Percentiles rank a stretch among this genome's conserved stretches.
These are phyloP conservation scores for Murraya koenigii DNA, from an alignment of 345 rosid species.

Conservation along the genomic window DNA sequence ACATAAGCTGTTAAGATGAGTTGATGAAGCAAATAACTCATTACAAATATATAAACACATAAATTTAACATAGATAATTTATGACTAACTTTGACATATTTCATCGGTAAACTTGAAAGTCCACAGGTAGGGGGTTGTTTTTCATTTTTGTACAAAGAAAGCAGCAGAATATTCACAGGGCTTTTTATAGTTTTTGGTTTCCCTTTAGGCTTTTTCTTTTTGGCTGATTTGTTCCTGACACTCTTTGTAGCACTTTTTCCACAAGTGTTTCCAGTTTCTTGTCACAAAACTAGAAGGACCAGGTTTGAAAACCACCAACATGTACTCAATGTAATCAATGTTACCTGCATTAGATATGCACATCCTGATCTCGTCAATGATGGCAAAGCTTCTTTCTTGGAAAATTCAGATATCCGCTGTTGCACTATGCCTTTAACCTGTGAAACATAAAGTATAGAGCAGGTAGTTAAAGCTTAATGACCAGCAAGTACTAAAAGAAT, in stretches of 20 bases:
- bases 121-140: too few species aligned
- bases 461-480: slow-evolving; percentile 6
- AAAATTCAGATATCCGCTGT: slow-evolving; percentile 78
- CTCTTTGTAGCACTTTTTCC: too few species aligned
- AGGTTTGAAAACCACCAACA: not conserved
- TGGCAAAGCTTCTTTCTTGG: slow-evolving; percentile 90
- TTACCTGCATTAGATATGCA: slow-evolving; percentile 94
- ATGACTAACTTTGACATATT: not conserved
- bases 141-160: too few species aligned
- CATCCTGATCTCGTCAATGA: slow-evolving; percentile 97
- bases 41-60: not conserved
- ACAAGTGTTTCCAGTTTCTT: too few species aligned
- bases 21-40: too few species aligned
- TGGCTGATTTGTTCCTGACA: too few species aligned
- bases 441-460: slow-evolving; percentile 11
- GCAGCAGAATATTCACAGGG: too few species aligned
- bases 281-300: slow-evolving; percentile 4
- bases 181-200: too few species aligned
- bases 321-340: not conserved
- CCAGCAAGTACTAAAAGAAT: not conserved
- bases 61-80: not conserved
- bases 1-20: too few species aligned
- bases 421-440: slow-evolving; percentile 89
- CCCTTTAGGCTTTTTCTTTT: too few species aligned
- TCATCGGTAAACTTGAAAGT: not conserved